phyloP scores from a whole-genome alignment of 1,139 yeast genomes.

The Scheffersomyces illinoinensis region DNA sequence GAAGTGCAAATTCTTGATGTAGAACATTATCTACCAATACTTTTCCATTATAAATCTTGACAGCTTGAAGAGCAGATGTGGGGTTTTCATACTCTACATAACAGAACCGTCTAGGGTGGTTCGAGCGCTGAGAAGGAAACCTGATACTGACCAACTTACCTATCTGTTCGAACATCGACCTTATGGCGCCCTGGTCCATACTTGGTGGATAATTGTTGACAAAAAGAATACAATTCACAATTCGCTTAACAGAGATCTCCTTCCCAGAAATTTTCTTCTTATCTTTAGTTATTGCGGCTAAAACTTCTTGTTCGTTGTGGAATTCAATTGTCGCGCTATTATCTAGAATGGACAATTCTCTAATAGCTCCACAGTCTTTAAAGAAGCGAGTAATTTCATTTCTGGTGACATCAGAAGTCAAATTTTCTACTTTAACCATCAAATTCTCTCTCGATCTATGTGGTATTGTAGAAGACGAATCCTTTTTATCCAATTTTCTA shows the following conservation, averaged over 20 bases:
- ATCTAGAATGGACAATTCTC: constrained; percentile 26
- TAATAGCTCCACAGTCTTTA: constrained; percentile 57
- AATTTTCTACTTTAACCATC: constrained; percentile 47
- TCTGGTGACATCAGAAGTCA: constrained; percentile 34
- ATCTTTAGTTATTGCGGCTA: constrained; percentile 63
- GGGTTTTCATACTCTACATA: constrained; percentile 60
- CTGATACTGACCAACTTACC: constrained; percentile 59
- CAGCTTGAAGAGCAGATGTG: constrained; percentile 51
- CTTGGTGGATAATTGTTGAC: constrained; percentile 74
- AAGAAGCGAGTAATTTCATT: constrained; percentile 45
- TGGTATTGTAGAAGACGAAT: neutral
- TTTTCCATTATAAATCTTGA: constrained; percentile 41
- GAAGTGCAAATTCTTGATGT: constrained; percentile 31
- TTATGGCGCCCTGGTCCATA: constrained; percentile 41
- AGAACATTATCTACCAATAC: constrained; percentile 20
- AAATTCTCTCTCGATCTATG: constrained; percentile 57
- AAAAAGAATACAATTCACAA: constrained; percentile 55
- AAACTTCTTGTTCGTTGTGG: constrained; percentile 44
- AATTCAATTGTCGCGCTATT: constrained; percentile 56
- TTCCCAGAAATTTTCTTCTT: constrained; percentile 45
- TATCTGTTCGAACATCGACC: constrained; percentile 38
- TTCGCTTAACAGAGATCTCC: constrained; percentile 47
- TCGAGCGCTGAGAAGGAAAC: constrained; percentile 63
- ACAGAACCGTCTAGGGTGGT: constrained; percentile 65
- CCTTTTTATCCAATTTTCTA: constrained; percentile 1